These are phyloP conservation scores for Ogataea trehaloabstinens DNA, from an alignment of 805 yeast species.

Conservation along the genomic window DNA sequence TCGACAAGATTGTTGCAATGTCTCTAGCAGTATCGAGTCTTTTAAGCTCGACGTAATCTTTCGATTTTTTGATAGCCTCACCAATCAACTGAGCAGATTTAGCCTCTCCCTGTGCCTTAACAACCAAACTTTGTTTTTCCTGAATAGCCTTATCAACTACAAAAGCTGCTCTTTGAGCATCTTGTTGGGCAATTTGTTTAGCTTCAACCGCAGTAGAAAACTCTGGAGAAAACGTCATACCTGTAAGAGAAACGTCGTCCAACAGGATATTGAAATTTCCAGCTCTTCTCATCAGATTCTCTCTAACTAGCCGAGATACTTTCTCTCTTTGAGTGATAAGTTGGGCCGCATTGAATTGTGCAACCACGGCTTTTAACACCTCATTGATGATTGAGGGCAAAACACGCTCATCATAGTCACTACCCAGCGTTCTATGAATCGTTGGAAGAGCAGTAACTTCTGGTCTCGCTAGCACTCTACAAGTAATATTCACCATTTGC, in stretches of 20 bases:
- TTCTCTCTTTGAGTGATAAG: constrained; percentile 98
- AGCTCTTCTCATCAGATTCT: constrained; percentile 88
- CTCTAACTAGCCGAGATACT: constrained; percentile 88
- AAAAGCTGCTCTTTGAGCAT: constrained; percentile 97
- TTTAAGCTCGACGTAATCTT: constrained; percentile 94
- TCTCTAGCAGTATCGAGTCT: constrained; percentile 97
- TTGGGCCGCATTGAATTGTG: constrained; percentile 98
- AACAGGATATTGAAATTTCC: constrained; percentile 79
- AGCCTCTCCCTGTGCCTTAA: constrained; percentile 98
- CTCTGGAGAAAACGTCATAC: constrained; percentile 96
- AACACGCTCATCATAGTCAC: constrained; percentile 94
- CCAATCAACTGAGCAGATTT: constrained; percentile 97
- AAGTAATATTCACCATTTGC: constrained; percentile 99
- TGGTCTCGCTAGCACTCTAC: constrained; percentile 94
- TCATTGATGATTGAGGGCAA: constrained; percentile 98
- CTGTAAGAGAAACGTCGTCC: constrained; percentile 96
- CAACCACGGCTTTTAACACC: constrained; percentile 93
- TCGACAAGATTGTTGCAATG: constrained; percentile 80
- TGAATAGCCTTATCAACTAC: constrained; percentile 96
- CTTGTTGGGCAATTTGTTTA: constrained; percentile 98
- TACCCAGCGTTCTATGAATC: constrained; percentile 89
- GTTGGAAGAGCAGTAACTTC: constrained; percentile 73
- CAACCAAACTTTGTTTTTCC: constrained; percentile 96
- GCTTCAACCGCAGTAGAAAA: constrained; percentile 98
- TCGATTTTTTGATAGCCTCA: constrained; percentile 96